Evolutionary conservation across 2,329 filamentous ascomycete species (phyloP), one percentile per base, ranked within the genome.

Genomic region (Aureobasidium sp.): DNA sequence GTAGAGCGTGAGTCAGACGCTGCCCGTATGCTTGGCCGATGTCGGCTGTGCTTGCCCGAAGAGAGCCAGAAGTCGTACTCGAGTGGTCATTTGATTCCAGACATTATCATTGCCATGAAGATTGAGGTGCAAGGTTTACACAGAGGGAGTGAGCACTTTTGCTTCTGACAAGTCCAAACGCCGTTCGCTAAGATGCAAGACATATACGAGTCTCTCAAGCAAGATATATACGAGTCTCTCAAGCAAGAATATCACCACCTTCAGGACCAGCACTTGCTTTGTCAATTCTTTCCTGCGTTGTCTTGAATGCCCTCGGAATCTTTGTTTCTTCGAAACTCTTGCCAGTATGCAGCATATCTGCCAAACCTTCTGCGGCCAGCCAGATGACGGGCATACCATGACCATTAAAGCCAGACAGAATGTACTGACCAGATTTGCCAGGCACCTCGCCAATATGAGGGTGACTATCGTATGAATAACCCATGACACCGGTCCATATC

Each of bases 311-410:
- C 16, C 49, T 47, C 1, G 57, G 58, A n/a, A 60, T 17, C 8
- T 40, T 48, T 16, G 51, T 57, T 22, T 59, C 47, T 21, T 57
- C 55, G 21, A 56, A 59, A 14, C 21, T 49, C 39, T 37, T 53
- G 14, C 50, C 53, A 5, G 12, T 7, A 14, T 52, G 32, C 30
- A 74, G 56, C 72, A 78, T 75, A 21, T 62, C 56, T 1, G 67
- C 70, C 7, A 77, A 38, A 0, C 67, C 72, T 55, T 71, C 70
- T 6, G 68, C 68, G 4, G 67, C 61, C 0, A 74, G 62, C 17
- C 71, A 71, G 16, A 76, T 69, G 21, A 73, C 59, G 0, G 73
- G 69, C 75, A 79, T 79, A 0, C 76, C 77, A 53, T 78, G 74
- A 0, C 77, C 76, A 25, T 70, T 72, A 55, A 78, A 79, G 0